Base-by-base conservation (phyloP, 208 protist species). In the Blastocrithidia nonstop region DNA sequence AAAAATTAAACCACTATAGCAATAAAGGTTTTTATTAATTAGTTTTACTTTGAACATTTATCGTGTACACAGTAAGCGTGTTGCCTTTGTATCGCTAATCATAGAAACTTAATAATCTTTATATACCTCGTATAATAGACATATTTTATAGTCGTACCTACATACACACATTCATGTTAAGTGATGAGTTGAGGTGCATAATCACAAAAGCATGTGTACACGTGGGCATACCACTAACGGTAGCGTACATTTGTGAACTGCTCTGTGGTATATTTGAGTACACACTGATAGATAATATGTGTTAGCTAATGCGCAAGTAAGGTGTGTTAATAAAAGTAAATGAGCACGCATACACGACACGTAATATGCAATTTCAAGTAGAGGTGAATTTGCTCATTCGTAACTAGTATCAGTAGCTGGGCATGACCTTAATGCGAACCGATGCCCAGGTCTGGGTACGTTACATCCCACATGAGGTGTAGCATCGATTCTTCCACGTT, bases 401-500 rank as follows among this genome's bases (percentile, higher is more conserved):
- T 22, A 35, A 44, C 2, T 78, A 88, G 54, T 93, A 93, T 29
- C 79, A 86, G 41, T 48, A 55, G 20, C 61, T 93, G 22, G 83
- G 83, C 9, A 87, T 93, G 75, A 74, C 57, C 22, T 46, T 88
- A 1, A 33, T 87, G 19, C 43, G 50, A 21, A 55, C 70, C 5
- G 62, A 70, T 6, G 53, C 61, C 19, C 40, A 29, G 16, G 52
- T 42, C 22, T 24, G 59, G 17, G 66, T 85, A 43, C 72, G 70
- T 2, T 80, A 81, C 66, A 87, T 93, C 33, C 76, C 73, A 0
- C 32, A 57, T 0, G 45, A 44, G 17, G 57, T 60, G 0, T 78
- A 93, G 58, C 79, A 88, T 53, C 78, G 76, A 35, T 93, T 93
- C 40, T 68, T 93, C 31, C 73, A 85, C 49, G 61, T 83, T 37